Evolutionary conservation across 2,329 filamentous ascomycete species (phyloP).

Genomic region (Trichoderma hamatum): DNA sequence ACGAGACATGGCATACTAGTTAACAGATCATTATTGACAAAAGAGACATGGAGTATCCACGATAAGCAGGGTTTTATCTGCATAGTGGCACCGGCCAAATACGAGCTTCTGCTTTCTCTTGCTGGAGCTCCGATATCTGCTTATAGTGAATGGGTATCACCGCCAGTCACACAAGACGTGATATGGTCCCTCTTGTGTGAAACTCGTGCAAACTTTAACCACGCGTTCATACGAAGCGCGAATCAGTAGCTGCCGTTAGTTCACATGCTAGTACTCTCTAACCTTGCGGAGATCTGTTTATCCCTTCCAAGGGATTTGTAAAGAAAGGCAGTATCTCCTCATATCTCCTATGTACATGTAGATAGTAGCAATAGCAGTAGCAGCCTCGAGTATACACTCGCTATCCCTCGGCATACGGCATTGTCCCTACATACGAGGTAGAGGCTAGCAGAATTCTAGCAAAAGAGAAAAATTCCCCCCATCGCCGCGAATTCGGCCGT

Average conservation of each 20-base stretch:
- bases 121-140: neutral
- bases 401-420: neutral
- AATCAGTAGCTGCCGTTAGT: neutral
- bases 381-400: neutral
- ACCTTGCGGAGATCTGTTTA: neutral
- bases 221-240: neutral
- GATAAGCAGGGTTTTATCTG: conserved; percentile 10
- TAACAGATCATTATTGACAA: conserved; percentile 13
- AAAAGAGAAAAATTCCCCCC: neutral
- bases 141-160: conserved; percentile 8
- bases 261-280: neutral
- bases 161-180: conserved; percentile 18
- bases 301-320: neutral
- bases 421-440: neutral
- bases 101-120: conserved; percentile 4
- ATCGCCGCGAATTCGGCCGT: conserved; percentile 6
- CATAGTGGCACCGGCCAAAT: neutral
- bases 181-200: neutral
- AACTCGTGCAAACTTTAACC: conserved; percentile 9
- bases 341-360: neutral
- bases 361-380: neutral
- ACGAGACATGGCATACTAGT: neutral
- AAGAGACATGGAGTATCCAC: neutral
- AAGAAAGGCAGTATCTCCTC: neutral
- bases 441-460: neutral